Evolutionary conservation across 176 grass and related monocot species (phyloP), one percentile per base, ranked within the genome.

Genomic region (Ampelocalamus luodianensis): DNA sequence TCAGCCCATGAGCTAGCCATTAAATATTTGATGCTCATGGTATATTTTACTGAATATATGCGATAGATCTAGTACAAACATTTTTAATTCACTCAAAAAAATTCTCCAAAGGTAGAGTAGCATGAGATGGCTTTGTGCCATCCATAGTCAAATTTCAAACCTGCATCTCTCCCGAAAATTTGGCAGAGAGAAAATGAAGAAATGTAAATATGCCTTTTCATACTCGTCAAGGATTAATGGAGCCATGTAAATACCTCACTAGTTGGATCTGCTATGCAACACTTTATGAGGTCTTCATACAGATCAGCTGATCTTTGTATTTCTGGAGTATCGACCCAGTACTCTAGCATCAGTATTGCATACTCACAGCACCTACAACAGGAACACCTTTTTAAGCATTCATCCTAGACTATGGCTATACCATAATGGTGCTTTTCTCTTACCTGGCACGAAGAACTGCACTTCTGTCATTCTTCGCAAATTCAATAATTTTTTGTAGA

Each of bases 291-390:
- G 54, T 95, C 90, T 93, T 98, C 92, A 78, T 90, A 98, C 26
- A 90, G 55, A 79, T 93, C 81, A 79, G 83, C 82, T 80, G 93
- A 95, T 76, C 84, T 88, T 72, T 92, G 95, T 79, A 98, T 91
- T 92, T 98, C 95, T 10, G 91, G 89, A 77, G 95, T 91, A 92
- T 98, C 95, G 85, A 85, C 95, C 95, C 93, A 98, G 50, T 64
- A 85, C 61, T 95, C 91, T 53, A 98, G 61, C 83, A 98, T 92
- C 68, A 98, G 77, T 68, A 93, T 78, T 90, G 95, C 89, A 65
- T 98, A 98, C 68, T 98, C 93, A 24, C 93, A 98, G 65, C 95
- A 98, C 89, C 95, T 98, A 60, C 53, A 89, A 60, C 37, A 87
- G 8, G 0, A 27, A 66, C 45, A 77, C 56, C 10, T n/a, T 43